phyloP scores from a whole-genome alignment of 352 stramenopile species.

The Blastocystis sp. region DNA sequence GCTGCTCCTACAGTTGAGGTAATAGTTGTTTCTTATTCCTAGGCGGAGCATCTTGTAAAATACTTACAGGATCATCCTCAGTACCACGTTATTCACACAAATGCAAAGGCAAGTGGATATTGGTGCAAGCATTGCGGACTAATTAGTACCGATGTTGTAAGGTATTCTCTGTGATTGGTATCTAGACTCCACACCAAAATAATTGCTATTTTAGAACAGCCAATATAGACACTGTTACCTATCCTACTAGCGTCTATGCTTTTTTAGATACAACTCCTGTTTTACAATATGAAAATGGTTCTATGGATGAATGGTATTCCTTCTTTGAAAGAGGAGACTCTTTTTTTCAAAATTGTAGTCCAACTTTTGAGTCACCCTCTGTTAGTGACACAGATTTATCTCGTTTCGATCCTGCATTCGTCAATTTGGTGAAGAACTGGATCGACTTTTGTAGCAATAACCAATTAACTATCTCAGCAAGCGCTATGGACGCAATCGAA shows the following conservation, averaged over 20 bases:
- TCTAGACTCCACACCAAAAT: slow-evolving; percentile 16
- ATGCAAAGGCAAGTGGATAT: neutral
- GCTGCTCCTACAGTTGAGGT: neutral
- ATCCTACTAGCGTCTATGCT: neutral
- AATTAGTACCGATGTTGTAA: neutral
- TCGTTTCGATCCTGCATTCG: neutral
- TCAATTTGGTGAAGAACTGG: neutral
- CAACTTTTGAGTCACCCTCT: neutral
- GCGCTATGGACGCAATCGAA: neutral
- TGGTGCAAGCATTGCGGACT: slow-evolving; percentile 44
- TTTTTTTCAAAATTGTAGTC: neutral
- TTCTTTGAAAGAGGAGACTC: neutral
- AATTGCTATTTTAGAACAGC: neutral
- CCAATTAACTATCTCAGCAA: neutral
- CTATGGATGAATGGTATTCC: slow-evolving; percentile 26
- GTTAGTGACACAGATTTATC: neutral
- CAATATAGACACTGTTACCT: neutral
- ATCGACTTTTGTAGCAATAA: neutral
- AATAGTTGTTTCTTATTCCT: neutral
- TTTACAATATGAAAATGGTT: neutral
- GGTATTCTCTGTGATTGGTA: neutral
- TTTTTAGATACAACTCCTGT: slow-evolving; percentile 17
- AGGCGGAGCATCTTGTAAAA: neutral
- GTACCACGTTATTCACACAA: neutral
- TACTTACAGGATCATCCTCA: neutral